A percentile compares a stretch with the other conserved stretches of the same genome.
Evolutionary conservation across 129 eudicot genomes (phyloP).

Genomic region (Saussurea involucrata): DNA sequence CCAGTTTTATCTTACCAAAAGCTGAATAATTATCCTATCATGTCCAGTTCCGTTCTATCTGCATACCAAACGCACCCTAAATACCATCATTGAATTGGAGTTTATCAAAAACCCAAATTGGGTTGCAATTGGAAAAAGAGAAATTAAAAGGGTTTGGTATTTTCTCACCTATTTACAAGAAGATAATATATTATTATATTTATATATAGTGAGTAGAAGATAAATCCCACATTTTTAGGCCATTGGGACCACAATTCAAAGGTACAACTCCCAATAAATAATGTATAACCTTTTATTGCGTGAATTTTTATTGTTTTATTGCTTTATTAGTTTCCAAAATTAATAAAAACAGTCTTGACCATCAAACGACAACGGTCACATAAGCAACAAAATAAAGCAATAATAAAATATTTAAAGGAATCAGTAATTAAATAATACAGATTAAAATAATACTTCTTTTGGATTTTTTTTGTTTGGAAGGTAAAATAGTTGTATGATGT

Average conservation of each 20-base stretch:
- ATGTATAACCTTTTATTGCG: conserved; percentile 18
- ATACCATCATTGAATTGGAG: no score
- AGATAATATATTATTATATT: neutral
- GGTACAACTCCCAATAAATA: conserved; percentile 22
- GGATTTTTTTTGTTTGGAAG: neutral
- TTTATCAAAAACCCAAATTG: no score
- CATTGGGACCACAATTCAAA: conserved; percentile 26
- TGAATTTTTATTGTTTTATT: neutral
- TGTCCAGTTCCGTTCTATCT: no score
- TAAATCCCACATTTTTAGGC: conserved; percentile 16
- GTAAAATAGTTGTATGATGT: neutral
- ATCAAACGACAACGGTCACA: neutral
- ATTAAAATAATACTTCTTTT: neutral
- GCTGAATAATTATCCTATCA: no score
- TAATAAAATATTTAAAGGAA: neutral
- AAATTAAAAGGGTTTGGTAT: neutral
- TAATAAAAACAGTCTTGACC: neutral
- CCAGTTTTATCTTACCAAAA: no score
- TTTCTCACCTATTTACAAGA: neutral
- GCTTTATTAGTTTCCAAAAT: neutral
- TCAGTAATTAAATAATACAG: neutral
- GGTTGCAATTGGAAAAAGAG: no score
- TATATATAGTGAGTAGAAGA: neutral
- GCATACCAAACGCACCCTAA: no score
- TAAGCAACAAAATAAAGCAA: neutral